A percentile compares a stretch with the other conserved stretches of the same genome.
These are phyloP conservation scores for Lentinula aciculospora DNA, from an alignment of 768 basidiomycete genomes.

Conservation along the genomic window DNA sequence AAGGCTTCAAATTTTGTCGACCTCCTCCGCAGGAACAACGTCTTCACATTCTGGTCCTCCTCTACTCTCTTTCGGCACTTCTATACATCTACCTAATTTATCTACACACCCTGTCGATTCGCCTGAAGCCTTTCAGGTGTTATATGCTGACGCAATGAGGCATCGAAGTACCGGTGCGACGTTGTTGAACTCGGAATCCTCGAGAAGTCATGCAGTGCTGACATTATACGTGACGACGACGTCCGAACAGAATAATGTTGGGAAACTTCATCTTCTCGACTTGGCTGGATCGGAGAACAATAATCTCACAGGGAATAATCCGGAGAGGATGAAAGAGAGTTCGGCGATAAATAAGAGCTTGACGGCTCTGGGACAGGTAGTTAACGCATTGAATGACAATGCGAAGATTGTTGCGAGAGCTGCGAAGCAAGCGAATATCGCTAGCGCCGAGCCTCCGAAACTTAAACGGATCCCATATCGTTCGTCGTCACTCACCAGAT, in stretches of 20 bases:
- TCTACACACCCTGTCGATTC: slow-evolving; percentile 31
- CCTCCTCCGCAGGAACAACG: not conserved
- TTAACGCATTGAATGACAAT: slow-evolving; percentile 79
- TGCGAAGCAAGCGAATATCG: no score
- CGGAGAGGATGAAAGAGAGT: slow-evolving; percentile 83
- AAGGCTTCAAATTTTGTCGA: slow-evolving; percentile 44
- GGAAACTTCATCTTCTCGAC: slow-evolving; percentile 84
- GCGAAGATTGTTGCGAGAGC: slow-evolving; percentile 20
- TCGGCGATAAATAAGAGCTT: slow-evolving; percentile 88
- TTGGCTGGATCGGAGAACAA: slow-evolving; percentile 91
- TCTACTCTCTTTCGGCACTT: slow-evolving; percentile 5
- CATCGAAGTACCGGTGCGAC: slow-evolving; percentile 81
- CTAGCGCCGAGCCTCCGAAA: no score
- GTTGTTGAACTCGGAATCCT: slow-evolving; percentile 77
- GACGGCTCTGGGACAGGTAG: slow-evolving; percentile 83
- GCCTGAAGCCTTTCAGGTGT: slow-evolving; percentile 37
- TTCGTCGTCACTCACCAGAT: slow-evolving; percentile 83
- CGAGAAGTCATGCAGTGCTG: slow-evolving; percentile 84
- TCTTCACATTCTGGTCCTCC: not conserved
- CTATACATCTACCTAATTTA: slow-evolving; percentile 52
- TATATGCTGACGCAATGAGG: slow-evolving; percentile 58
- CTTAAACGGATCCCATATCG: slow-evolving; percentile 64
- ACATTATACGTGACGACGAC: slow-evolving; percentile 63
- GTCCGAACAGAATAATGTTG: no score
- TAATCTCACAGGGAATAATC: slow-evolving; percentile 83